Percentiles rank a stretch among this genome's conserved stretches.
Conservation (phyloP, 768 basidiomycete species). For the Collybia sp. region DNA sequence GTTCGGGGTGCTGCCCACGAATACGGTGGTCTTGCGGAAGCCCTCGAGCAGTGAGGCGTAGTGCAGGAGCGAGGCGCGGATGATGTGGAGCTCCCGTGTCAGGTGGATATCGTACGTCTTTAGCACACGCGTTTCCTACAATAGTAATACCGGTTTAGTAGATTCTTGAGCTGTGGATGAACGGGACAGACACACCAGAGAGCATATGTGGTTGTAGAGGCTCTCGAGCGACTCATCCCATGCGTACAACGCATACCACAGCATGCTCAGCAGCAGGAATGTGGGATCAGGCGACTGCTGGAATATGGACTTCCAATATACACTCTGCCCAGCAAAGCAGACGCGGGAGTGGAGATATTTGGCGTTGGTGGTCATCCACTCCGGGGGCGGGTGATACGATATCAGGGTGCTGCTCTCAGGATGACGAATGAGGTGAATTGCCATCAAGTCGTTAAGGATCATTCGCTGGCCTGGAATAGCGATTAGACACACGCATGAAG, state of each 20-base stretch:
- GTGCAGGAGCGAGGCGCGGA: slow-evolving; percentile 58
- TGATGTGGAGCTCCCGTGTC: slow-evolving; percentile 50
- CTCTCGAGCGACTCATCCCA: slow-evolving; percentile 58
- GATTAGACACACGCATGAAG: not conserved
- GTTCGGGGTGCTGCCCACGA: slow-evolving; percentile 43
- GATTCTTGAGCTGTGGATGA: not conserved
- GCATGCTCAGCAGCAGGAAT: slow-evolving; percentile 44
- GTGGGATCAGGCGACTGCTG: slow-evolving; percentile 46
- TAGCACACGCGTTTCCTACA: slow-evolving; percentile 46
- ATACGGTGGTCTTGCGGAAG: slow-evolving; percentile 46
- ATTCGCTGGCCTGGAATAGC: slow-evolving; percentile 12
- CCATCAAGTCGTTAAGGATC: slow-evolving; percentile 29
- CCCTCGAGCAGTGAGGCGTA: slow-evolving; percentile 52
- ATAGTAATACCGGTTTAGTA: not conserved
- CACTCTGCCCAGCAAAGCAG: slow-evolving; percentile 28
- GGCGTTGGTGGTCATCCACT: slow-evolving; percentile 6
- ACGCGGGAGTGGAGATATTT: slow-evolving; percentile 8
- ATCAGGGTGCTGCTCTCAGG: slow-evolving; percentile 8
- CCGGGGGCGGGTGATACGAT: slow-evolving; percentile 8
- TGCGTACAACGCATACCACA: slow-evolving; percentile 60
- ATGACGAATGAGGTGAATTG: slow-evolving; percentile 32
- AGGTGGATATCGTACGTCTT: slow-evolving; percentile 35
- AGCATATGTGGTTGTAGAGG: slow-evolving; percentile 46
- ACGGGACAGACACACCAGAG: slow-evolving; percentile 29
- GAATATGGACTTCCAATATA: slow-evolving; percentile 42